Base-by-base conservation (phyloP, 768 basidiomycete genomes). In the Auriscalpium orientale region DNA sequence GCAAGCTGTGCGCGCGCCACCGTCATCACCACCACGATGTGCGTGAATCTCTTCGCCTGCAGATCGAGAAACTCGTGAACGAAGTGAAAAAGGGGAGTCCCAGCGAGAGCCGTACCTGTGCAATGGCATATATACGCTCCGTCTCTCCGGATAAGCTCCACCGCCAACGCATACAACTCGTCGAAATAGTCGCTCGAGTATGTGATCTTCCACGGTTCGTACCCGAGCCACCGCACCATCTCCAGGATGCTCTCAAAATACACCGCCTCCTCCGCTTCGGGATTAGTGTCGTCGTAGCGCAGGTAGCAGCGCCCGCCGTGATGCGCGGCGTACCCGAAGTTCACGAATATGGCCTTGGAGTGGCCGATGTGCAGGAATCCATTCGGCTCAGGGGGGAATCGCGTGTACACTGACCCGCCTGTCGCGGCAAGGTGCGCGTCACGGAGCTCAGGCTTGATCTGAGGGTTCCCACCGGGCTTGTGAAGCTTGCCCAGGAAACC, bases 371-470 rank as follows among this genome's bases (percentile, higher is more conserved):
- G 97, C 43, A 98, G 78, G 72, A 81, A 98, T 12, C 97, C 97
- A 67, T 99, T 99, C 4, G 97, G 97, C 72, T 99, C 97, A 2
- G 97, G 97, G 22, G 97, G 97, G 73, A 99, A 99, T 40, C 97
- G 91, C 11, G 97, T 99, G 74, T 86, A 87, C 4, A 98, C 95
- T 50, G 81, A 75, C 8, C 93, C 91, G 13, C 79, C 81, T 0
- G 97, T 98, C 6, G 77, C 78, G 8, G 81, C 78, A 43, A 98
- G 74, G 67, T 99, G 97, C 54, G 82, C 76, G 59, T 91, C 85
- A 47, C 88, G 87, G 51, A 97, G 81, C 51, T 79, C 77, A 3
- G 86, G 79, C 56, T 84, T 79, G 43, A 89, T 79, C 70, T 99
- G 97, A 21, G 89, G 85, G 72, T 98, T 99, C 66, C 79, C 94